A percentile compares a stretch with the other conserved stretches of the same genome.
Conservation (phyloP, 495 filamentous ascomycete genomes). For the Penicillium manginii region DNA sequence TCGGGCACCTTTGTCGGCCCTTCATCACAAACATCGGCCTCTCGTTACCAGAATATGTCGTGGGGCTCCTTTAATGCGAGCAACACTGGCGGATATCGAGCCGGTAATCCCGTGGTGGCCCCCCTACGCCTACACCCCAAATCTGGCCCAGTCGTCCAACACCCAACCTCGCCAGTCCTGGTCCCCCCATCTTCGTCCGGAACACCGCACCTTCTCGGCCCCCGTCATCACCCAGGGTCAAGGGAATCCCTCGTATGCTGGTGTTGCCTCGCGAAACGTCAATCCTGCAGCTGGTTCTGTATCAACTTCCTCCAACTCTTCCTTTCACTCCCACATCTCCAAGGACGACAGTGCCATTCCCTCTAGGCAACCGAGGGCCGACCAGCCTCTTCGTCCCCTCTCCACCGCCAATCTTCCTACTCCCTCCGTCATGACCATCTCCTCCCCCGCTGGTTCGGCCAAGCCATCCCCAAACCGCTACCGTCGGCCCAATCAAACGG, state of each 20-base stretch:
- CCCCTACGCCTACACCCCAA: conserved; percentile 89
- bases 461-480: conserved; percentile 73
- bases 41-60: conserved; percentile 59
- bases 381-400: conserved; percentile 51
- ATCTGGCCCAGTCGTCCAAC: conserved; percentile 57
- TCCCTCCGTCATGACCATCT: conserved; percentile 46
- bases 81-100: conserved; percentile 67
- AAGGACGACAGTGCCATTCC: conserved; percentile 54
- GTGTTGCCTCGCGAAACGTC: conserved; percentile 47
- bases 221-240: conserved; percentile 57
- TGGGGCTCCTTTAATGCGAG: conserved; percentile 67
- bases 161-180: conserved; percentile 59
- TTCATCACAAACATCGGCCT: conserved; percentile 46
- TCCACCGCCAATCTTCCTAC: conserved; percentile 55
- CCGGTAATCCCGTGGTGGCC: conserved; percentile 66
- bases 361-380: conserved; percentile 41
- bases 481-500: conserved; percentile 57
- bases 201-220: conserved; percentile 69
- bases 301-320: conserved; percentile 55
- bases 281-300: conserved; percentile 66
- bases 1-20: conserved; percentile 54
- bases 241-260: conserved; percentile 46
- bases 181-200: conserved; percentile 64
- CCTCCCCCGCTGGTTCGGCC: conserved; percentile 48
- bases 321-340: conserved; percentile 44